phyloP scores from a whole-genome alignment of 2,329 filamentous ascomycete species.

The Trichoderma simmonsii region DNA sequence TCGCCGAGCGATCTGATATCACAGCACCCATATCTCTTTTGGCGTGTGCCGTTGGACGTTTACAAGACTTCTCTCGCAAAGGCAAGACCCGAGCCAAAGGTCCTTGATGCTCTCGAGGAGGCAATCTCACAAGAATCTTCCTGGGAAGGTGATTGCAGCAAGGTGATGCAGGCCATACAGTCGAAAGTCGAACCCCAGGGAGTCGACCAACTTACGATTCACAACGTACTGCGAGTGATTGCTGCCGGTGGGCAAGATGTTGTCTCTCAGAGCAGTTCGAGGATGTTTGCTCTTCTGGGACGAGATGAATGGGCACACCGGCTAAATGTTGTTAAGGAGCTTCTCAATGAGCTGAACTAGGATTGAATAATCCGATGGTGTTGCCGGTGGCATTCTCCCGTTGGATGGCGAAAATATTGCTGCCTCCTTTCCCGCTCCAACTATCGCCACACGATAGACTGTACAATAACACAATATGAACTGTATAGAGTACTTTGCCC shows the following conservation, averaged over 20 bases:
- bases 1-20: constrained; percentile 24
- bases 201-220: constrained; percentile 24
- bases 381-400: not conserved
- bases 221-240: constrained; percentile 32
- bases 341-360: constrained; percentile 21
- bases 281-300: constrained; percentile 35
- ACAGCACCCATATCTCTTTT: constrained; percentile 39
- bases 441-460: not conserved
- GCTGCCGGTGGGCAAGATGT: constrained; percentile 31
- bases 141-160: constrained; percentile 20
- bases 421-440: not conserved
- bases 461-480: not conserved
- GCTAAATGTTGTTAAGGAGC: constrained; percentile 23
- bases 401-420: not conserved
- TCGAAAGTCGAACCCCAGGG: constrained; percentile 19
- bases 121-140: constrained; percentile 21
- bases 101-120: constrained; percentile 27
- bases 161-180: constrained; percentile 24
- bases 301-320: constrained; percentile 35
- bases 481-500: not conserved
- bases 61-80: constrained; percentile 30
- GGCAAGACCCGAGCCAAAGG: constrained; percentile 21
- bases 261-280: constrained; percentile 28
- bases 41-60: constrained; percentile 32
- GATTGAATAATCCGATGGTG: not conserved